Conservation (phyloP, 345 rosid genomes). For the Lepidium didymum region DNA sequence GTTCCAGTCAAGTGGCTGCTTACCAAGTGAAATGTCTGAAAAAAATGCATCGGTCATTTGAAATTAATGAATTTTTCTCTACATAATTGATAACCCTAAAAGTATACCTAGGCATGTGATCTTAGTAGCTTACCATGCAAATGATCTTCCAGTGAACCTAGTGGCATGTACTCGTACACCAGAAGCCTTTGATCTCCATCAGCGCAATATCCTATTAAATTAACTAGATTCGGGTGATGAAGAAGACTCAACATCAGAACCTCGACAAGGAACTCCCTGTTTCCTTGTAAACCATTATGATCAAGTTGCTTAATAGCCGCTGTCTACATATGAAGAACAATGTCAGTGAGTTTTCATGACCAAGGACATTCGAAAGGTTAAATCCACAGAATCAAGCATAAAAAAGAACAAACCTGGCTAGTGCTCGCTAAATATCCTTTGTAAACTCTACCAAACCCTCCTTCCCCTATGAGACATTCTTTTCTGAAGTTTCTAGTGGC, state of each 20-base stretch:
- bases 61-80: background rate
- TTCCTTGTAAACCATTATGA: slow-evolving; percentile 84
- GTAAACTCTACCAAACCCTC: slow-evolving; percentile 85
- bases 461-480: slow-evolving; percentile 82
- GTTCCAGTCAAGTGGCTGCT: slow-evolving; percentile 69
- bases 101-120: background rate
- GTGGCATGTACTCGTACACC: slow-evolving; percentile 82
- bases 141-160: slow-evolving; percentile 84
- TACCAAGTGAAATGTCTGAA: slow-evolving; percentile 59
- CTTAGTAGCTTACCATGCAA: slow-evolving; percentile 47
- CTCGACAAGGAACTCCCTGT: slow-evolving; percentile 86
- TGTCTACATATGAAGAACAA: slow-evolving; percentile 33
- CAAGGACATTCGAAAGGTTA: background rate
- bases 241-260: slow-evolving; percentile 82
- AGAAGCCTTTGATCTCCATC: slow-evolving; percentile 95
- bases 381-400: background rate
- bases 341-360: background rate
- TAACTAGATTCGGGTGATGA: slow-evolving; percentile 86
- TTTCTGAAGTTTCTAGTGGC: slow-evolving; percentile 77
- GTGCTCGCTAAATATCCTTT: slow-evolving; percentile 59
- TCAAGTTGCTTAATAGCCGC: slow-evolving; percentile 93
- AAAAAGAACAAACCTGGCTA: slow-evolving; percentile 45
- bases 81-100: background rate
- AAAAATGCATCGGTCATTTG: background rate
- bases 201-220: slow-evolving; percentile 79